Evolutionary conservation across 2,329 filamentous ascomycete species (phyloP).

Genomic region (Scolecobasidium constrictum): DNA sequence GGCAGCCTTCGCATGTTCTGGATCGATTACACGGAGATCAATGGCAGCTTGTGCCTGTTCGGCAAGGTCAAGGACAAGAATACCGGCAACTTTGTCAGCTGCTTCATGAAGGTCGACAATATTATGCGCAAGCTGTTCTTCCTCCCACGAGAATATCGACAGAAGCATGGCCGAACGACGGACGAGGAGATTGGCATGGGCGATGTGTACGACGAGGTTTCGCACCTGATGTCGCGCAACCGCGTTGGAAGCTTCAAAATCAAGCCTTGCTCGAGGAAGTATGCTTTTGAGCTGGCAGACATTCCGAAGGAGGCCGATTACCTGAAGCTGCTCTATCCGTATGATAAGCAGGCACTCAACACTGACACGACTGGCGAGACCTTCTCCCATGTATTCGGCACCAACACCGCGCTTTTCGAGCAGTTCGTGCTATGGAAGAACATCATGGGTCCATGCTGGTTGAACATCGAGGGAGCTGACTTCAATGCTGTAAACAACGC

Average conservation of each 20-base stretch:
- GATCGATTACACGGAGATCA: slow-evolving; percentile 90
- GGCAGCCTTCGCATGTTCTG: slow-evolving; percentile 92
- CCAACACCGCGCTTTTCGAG: slow-evolving; percentile 88
- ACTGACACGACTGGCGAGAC: slow-evolving; percentile 67
- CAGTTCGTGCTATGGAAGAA: slow-evolving; percentile 99
- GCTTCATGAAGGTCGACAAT: slow-evolving; percentile 93
- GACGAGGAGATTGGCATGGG: slow-evolving; percentile 73
- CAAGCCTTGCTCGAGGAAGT: slow-evolving; percentile 81
- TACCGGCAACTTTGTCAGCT: slow-evolving; percentile 69
- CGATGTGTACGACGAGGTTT: slow-evolving; percentile 84
- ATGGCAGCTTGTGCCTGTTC: slow-evolving; percentile 85
- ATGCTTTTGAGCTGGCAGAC: slow-evolving; percentile 83
- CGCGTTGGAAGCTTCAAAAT: slow-evolving; percentile 86
- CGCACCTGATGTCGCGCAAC: slow-evolving; percentile 75
- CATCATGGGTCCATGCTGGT: slow-evolving; percentile 97
- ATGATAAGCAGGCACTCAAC: slow-evolving; percentile 69
- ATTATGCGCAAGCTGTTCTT: slow-evolving; percentile 89
- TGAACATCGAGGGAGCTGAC: slow-evolving; percentile 78
- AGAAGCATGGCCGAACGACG: slow-evolving; percentile 53
- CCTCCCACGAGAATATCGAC: slow-evolving; percentile 60
- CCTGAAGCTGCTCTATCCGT: slow-evolving; percentile 91
- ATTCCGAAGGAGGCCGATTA: slow-evolving; percentile 87
- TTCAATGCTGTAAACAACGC: slow-evolving; percentile 80
- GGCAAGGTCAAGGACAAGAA: slow-evolving; percentile 92
- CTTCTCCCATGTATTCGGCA: slow-evolving; percentile 88